Percentiles rank a stretch among this genome's conserved stretches.
Evolutionary conservation across 2,329 filamentous ascomycete species (phyloP).

Genomic region (Hypoxylon sp.): DNA sequence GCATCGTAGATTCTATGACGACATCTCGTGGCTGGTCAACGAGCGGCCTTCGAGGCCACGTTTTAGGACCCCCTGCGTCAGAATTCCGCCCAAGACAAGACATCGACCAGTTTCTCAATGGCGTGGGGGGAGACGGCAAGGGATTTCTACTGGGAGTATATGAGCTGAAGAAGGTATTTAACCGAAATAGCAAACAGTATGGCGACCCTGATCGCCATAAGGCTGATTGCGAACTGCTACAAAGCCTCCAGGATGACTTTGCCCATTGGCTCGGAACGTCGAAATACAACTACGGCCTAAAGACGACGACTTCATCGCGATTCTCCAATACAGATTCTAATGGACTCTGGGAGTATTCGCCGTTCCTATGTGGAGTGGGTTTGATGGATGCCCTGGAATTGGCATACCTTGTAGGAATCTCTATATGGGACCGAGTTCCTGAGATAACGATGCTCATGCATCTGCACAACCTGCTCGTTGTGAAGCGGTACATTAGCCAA

Average conservation of each 20-base stretch:
- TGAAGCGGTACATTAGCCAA: constrained; percentile 57
- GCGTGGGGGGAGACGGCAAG: constrained; percentile 49
- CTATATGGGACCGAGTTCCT: constrained; percentile 58
- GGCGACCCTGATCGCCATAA: constrained; percentile 29
- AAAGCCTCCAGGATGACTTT: constrained; percentile 53
- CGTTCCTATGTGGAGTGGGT: constrained; percentile 63
- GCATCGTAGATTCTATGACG: constrained; percentile 64
- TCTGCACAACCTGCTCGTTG: constrained; percentile 64
- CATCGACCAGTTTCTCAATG: constrained; percentile 61
- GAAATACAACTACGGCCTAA: constrained; percentile 55
- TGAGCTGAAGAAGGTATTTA: constrained; percentile 52
- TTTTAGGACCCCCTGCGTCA: constrained; percentile 54
- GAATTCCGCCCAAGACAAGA: constrained; percentile 59
- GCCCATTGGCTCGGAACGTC: constrained; percentile 57
- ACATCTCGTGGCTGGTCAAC: constrained; percentile 62
- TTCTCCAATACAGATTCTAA: constrained; percentile 60
- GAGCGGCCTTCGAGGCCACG: constrained; percentile 54
- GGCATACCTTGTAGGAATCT: constrained; percentile 54
- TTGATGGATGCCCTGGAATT: constrained; percentile 62
- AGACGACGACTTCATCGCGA: constrained; percentile 58
- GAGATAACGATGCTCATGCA: constrained; percentile 61
- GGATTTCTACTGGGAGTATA: constrained; percentile 54
- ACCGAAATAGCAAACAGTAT: constrained; percentile 48
- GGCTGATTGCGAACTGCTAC: constrained; percentile 47
- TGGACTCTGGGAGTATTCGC: constrained; percentile 65